A percentile compares a stretch with the other conserved stretches of the same genome.
Conservation (phyloP, 1,139 yeast species). For the Saccharomyces hybrid region DNA sequence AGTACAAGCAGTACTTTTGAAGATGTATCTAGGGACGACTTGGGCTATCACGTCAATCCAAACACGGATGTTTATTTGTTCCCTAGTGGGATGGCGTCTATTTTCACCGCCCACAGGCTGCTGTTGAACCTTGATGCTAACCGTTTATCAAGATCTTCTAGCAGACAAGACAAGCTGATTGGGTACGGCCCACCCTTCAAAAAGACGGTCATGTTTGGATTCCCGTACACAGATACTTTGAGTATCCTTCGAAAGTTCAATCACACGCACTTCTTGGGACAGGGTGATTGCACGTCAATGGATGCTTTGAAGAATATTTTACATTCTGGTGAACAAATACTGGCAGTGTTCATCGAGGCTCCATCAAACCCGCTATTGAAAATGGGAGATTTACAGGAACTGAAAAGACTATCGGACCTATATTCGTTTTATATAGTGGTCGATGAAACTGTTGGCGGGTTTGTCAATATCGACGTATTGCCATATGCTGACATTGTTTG, state of each 20-base stretch:
- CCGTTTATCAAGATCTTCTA: constrained; percentile 18
- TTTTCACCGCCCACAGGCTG: constrained; percentile 73
- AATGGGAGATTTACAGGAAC: constrained; percentile 65
- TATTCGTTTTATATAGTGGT: constrained; percentile 71
- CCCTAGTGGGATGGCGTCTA: constrained; percentile 91
- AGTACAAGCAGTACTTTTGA: constrained; percentile 1
- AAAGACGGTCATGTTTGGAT: constrained; percentile 86
- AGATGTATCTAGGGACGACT: neutral
- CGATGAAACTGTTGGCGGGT: constrained; percentile 92
- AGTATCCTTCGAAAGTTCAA: constrained; percentile 85
- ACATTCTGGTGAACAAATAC: constrained; percentile 51
- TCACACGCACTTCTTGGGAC: constrained; percentile 74
- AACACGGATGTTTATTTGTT: constrained; percentile 63
- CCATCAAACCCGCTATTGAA: constrained; percentile 87
- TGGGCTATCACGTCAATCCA: constrained; percentile 10
- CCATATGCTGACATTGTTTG: constrained; percentile 81
- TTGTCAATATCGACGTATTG: constrained; percentile 72
- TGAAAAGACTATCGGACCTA: constrained; percentile 57
- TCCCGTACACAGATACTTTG: constrained; percentile 89
- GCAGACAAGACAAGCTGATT: constrained; percentile 1
- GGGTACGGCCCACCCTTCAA: constrained; percentile 34
- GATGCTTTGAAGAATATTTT: constrained; percentile 55
- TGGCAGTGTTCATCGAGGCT: constrained; percentile 79
- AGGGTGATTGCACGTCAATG: constrained; percentile 70
- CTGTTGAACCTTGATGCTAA: constrained; percentile 37